Evolutionary conservation across 2,329 filamentous ascomycete species (phyloP).

Genomic region (Herpomyces periplanetae): DNA sequence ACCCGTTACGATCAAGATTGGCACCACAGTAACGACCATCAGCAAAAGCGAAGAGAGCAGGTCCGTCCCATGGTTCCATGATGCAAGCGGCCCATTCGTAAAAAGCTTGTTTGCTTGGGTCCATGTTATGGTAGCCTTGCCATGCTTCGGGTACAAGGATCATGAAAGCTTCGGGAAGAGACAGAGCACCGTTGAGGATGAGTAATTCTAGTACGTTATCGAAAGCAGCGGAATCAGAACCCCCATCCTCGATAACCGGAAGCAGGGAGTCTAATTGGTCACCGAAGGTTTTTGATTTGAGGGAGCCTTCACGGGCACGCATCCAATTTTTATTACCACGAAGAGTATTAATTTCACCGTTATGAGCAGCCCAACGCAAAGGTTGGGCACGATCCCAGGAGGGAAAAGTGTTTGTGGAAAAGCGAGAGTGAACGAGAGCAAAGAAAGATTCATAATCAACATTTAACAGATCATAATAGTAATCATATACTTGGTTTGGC

Average conservation of each 20-base stretch:
- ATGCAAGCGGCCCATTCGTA: constrained; percentile 95
- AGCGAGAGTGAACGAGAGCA: constrained; percentile 76
- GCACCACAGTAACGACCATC: constrained; percentile 89
- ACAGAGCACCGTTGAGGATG: constrained; percentile 78
- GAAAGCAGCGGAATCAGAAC: constrained; percentile 82
- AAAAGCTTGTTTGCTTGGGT: constrained; percentile 76
- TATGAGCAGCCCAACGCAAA: constrained; percentile 81
- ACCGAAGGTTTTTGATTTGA: constrained; percentile 67
- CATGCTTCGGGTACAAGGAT: constrained; percentile 93
- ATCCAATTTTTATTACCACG: constrained; percentile 99
- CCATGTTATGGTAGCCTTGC: constrained; percentile 73
- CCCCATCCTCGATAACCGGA: constrained; percentile 78
- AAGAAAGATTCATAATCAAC: constrained; percentile 94
- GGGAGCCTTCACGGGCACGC: constrained; percentile 72
- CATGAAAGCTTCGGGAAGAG: constrained; percentile 83
- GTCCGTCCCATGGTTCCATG: constrained; percentile 97
- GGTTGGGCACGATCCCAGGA: constrained; percentile 94
- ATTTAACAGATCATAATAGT: constrained; percentile 84
- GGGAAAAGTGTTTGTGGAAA: constrained; percentile 92
- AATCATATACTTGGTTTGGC: constrained; percentile 79
- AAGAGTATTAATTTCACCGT: constrained; percentile 90
- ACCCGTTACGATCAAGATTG: constrained; percentile 75
- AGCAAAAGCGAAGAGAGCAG: constrained; percentile 80
- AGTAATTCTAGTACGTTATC: constrained; percentile 83
- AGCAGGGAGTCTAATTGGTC: constrained; percentile 67